A percentile compares a stretch with the other conserved stretches of the same genome.
These are phyloP conservation scores for Eimeria acervulina DNA, from an alignment of 169 alveolate species.

Conservation along the genomic window DNA sequence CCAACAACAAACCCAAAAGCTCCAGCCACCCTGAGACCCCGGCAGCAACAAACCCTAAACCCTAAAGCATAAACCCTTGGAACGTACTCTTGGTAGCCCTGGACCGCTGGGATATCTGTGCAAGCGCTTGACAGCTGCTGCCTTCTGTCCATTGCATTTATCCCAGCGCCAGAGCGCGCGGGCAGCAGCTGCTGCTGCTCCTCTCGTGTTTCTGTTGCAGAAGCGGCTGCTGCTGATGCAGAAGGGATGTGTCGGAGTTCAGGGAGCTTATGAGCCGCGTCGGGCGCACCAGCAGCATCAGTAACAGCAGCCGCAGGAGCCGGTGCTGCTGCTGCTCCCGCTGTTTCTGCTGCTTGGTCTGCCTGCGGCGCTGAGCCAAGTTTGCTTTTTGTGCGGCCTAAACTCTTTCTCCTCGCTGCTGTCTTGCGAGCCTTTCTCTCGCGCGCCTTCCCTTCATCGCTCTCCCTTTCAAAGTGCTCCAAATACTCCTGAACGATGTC, in stretches of 20 bases:
- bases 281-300: background rate
- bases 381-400: background rate
- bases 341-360: background rate
- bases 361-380: background rate
- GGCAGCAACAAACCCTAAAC: background rate
- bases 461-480: conserved; percentile 74
- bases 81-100: conserved; percentile 29
- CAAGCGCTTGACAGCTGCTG: background rate
- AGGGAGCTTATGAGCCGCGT: background rate
- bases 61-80: background rate
- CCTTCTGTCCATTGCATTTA: background rate
- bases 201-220: background rate
- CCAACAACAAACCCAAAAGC: background rate
- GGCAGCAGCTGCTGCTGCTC: conserved; percentile 22
- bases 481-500: conserved; percentile 77
- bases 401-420: conserved; percentile 32
- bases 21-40: background rate
- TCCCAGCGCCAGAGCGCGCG: background rate
- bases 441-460: conserved; percentile 64
- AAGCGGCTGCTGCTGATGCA: background rate
- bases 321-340: background rate
- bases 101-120: conserved; percentile 20
- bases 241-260: background rate
- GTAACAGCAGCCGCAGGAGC: background rate
- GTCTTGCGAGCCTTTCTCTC: background rate